Conservation (phyloP, 805 yeast species). For the Candida nemodendra region DNA sequence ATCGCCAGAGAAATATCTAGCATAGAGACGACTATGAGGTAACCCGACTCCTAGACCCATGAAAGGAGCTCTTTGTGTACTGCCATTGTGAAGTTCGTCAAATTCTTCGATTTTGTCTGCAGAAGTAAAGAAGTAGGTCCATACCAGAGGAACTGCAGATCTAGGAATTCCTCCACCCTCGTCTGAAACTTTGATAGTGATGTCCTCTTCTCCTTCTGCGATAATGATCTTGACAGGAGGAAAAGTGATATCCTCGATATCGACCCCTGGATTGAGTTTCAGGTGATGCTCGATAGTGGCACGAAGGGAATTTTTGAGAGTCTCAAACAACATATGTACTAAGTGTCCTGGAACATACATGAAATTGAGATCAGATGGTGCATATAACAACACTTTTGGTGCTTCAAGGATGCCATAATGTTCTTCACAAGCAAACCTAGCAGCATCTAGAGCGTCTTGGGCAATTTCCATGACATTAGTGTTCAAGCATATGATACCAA, state of each 20-base stretch:
- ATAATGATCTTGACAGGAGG: slow-evolving; percentile 87
- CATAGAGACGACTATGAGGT: slow-evolving; percentile 81
- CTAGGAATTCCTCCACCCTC: slow-evolving; percentile 95
- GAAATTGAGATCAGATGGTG: slow-evolving; percentile 72
- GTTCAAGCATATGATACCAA: slow-evolving; percentile 83
- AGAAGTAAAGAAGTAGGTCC: slow-evolving; percentile 91
- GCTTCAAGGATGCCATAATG: slow-evolving; percentile 85
- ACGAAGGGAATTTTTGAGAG: slow-evolving; percentile 78
- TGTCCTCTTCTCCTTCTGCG: slow-evolving; percentile 86
- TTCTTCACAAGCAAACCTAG: slow-evolving; percentile 87
- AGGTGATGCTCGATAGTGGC: slow-evolving; percentile 86
- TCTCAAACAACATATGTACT: slow-evolving; percentile 87
- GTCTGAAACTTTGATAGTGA: slow-evolving; percentile 85
- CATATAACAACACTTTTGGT: slow-evolving; percentile 76
- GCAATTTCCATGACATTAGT: slow-evolving; percentile 83
- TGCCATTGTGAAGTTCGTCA: slow-evolving; percentile 26
- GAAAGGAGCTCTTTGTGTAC: slow-evolving; percentile 68
- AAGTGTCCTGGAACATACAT: slow-evolving; percentile 94
- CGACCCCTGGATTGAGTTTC: slow-evolving; percentile 47
- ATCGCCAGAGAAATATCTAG: slow-evolving; percentile 90
- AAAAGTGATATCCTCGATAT: slow-evolving; percentile 62
- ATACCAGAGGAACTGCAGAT: slow-evolving; percentile 76
- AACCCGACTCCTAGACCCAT: slow-evolving; percentile 93
- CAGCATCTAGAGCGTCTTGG: slow-evolving; percentile 85
- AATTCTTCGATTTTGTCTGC: slow-evolving; percentile 62